Conservation (phyloP, 2,329 filamentous ascomycete genomes). For the Rutstroemia sp. region DNA sequence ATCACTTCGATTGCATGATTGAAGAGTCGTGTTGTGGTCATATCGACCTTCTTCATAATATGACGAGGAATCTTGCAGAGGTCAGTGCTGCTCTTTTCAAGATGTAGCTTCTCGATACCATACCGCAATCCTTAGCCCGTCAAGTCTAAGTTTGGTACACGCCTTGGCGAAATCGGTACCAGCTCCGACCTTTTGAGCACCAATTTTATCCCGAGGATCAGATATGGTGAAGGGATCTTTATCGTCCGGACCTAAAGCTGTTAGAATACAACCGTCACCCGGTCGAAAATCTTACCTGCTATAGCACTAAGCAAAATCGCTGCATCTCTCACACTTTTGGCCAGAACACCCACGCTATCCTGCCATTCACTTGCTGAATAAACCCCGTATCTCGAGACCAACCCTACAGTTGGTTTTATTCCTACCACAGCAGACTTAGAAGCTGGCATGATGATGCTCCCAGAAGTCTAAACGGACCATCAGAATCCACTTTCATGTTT, state of each 20-base stretch:
- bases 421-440: conserved; percentile 52
- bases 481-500: neutral
- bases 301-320: conserved; percentile 54
- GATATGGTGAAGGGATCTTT: neutral
- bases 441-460: conserved; percentile 52
- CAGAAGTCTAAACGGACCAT: conserved; percentile 33
- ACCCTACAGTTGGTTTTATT: conserved; percentile 58
- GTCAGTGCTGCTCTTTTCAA: neutral
- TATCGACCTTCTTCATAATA: neutral
- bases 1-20: neutral
- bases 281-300: conserved; percentile 35
- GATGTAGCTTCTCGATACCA: neutral
- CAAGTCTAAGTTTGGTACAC: neutral
- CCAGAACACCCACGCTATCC: conserved; percentile 49
- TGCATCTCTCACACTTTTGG: conserved; percentile 53
- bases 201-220: neutral
- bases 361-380: conserved; percentile 55
- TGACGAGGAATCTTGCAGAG: conserved; percentile 1
- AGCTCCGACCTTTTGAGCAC: neutral
- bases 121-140: conserved; percentile 4
- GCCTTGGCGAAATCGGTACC: neutral
- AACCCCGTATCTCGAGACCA: conserved; percentile 52
- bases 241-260: too few species aligned
- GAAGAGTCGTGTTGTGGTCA: neutral
- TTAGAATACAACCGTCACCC: too few species aligned